A percentile compares a stretch with the other conserved stretches of the same genome.
phyloP scores from a whole-genome alignment of 2,329 filamentous ascomycete genomes.

The Colletotrichum lindemuthianum region DNA sequence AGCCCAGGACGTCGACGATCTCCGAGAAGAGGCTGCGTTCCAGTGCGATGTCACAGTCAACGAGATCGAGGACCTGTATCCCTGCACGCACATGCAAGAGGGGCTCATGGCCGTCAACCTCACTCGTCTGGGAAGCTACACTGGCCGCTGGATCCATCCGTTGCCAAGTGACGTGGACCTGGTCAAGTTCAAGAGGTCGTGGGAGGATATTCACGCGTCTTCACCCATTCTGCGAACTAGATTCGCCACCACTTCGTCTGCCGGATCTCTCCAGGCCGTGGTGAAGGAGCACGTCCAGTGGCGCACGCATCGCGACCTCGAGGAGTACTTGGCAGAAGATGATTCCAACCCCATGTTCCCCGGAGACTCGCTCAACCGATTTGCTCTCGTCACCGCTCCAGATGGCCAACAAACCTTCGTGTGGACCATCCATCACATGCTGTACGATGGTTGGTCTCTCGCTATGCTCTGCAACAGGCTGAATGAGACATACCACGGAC shows the following conservation, averaged over 20 bases:
- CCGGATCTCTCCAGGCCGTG: slow-evolving; percentile 61
- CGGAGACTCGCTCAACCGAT: slow-evolving; percentile 38
- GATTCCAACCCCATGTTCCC: slow-evolving; percentile 36
- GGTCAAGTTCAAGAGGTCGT: slow-evolving; percentile 33
- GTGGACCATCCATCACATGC: slow-evolving; percentile 37
- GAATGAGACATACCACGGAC: slow-evolving; percentile 1
- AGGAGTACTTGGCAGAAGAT: slow-evolving; percentile 19
- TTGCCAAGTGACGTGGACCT: slow-evolving; percentile 29
- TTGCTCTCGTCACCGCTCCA: slow-evolving; percentile 30
- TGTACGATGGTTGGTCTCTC: slow-evolving; percentile 29
- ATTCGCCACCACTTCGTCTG: slow-evolving; percentile 31
- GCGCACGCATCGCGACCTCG: slow-evolving; percentile 17
- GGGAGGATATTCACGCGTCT: slow-evolving; percentile 34
- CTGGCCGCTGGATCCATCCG: slow-evolving; percentile 31
- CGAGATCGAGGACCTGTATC: slow-evolving; percentile 37
- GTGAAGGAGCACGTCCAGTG: slow-evolving; percentile 3
- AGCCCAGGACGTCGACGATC: not conserved
- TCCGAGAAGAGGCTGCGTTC: slow-evolving; percentile 7
- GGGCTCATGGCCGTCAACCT: slow-evolving; percentile 40
- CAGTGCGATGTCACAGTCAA: slow-evolving; percentile 13
- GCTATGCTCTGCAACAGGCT: slow-evolving; percentile 17
- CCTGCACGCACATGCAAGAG: slow-evolving; percentile 39
- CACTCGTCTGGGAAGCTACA: slow-evolving; percentile 38
- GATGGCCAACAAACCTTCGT: slow-evolving; percentile 28
- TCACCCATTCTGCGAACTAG: slow-evolving; percentile 39